Conservation (phyloP, 352 stramenopile genomes). For the Blastocystis sp. region DNA sequence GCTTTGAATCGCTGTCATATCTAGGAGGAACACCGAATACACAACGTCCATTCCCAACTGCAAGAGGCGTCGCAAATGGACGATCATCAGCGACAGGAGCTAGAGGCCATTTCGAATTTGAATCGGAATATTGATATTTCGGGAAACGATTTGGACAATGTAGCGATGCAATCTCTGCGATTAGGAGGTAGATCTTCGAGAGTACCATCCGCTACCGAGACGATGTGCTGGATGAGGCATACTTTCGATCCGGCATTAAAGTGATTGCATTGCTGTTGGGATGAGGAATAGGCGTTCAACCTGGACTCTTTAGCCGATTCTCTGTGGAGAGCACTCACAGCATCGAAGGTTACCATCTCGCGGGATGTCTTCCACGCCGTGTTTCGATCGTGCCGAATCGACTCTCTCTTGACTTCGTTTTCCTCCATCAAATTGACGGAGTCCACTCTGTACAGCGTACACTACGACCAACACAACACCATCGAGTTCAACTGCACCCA, state of each 20-base stretch:
- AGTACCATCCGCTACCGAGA: conserved; percentile 9
- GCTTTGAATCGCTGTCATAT: neutral
- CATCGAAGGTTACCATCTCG: neutral
- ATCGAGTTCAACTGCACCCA: neutral
- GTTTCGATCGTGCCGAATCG: conserved; percentile 52
- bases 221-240: neutral
- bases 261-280: neutral
- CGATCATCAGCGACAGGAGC: conserved; percentile 54
- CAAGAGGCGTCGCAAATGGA: conserved; percentile 5
- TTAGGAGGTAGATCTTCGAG: conserved; percentile 33
- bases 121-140: conserved; percentile 61
- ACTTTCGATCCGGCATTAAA: conserved; percentile 7
- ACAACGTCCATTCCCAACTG: neutral
- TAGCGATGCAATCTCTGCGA: neutral
- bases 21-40: neutral
- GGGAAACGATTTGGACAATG: conserved; percentile 60
- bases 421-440: neutral
- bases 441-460: neutral
- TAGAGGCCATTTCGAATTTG: conserved; percentile 56
- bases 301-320: neutral
- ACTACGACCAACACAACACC: neutral
- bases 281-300: conserved; percentile 41
- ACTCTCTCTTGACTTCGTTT: conserved; percentile 6
- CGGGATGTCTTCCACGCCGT: neutral
- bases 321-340: neutral